These are phyloP conservation scores for Ormosia emarginata DNA, from an alignment of 306 rosid genomes.

Conservation along the genomic window DNA sequence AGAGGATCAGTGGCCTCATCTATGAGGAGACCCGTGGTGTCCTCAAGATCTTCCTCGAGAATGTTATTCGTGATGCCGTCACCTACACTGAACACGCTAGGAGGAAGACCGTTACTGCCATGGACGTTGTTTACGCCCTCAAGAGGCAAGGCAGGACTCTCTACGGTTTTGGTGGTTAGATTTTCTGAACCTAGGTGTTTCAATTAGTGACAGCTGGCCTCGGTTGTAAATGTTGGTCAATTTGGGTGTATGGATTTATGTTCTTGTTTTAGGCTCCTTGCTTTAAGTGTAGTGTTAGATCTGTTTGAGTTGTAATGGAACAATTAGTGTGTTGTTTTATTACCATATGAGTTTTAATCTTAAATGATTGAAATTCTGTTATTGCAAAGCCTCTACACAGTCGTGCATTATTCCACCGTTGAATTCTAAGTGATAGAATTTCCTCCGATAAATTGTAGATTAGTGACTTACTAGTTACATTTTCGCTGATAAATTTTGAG, in stretches of 20 bases:
- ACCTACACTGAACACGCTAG: constrained; percentile 47
- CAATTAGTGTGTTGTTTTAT: neutral
- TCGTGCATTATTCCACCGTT: too few relatives aligned
- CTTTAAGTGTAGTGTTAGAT: neutral
- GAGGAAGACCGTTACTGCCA: constrained; percentile 51
- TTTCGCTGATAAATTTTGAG: too few relatives aligned
- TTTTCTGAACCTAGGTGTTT: neutral
- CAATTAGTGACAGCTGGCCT: too few relatives aligned
- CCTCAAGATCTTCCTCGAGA: constrained; percentile 35
- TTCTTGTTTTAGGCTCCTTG: neutral
- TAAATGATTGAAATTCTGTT: neutral
- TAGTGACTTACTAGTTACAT: too few relatives aligned
- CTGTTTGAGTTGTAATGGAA: neutral
- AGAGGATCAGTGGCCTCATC: constrained; percentile 45
- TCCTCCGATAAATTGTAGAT: too few relatives aligned
- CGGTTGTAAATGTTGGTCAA: neutral
- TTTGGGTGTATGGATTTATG: neutral
- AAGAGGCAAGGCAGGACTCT: constrained; percentile 49
- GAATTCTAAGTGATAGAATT: too few relatives aligned
- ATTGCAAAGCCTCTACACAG: too few relatives aligned
- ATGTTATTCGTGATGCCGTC: constrained; percentile 37
- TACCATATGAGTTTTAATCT: neutral
- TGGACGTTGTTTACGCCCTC: constrained; percentile 47
- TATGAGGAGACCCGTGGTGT: constrained; percentile 47
- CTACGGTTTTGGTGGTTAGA: constrained; percentile 50